phyloP scores from a whole-genome alignment of 441 rosid genomes.

The Populus hybrid region DNA sequence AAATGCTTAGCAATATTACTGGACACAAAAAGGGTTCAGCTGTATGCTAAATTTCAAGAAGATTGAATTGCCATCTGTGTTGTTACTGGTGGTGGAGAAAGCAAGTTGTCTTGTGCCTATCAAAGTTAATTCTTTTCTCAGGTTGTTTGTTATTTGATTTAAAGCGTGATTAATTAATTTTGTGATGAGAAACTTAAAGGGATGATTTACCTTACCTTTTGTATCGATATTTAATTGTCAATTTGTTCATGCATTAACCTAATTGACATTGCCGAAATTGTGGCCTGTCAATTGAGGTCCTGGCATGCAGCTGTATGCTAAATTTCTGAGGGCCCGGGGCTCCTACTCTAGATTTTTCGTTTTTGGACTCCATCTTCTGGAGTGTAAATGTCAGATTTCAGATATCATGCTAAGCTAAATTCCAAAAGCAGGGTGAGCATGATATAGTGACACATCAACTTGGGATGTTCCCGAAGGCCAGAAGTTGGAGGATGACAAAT shows the following conservation, averaged over 20 bases:
- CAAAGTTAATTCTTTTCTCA: conserved; percentile 12
- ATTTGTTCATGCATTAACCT: neutral
- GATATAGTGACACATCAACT: neutral
- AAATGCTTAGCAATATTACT: conserved; percentile 27
- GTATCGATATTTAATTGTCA: neutral
- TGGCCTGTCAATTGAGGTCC: conserved; percentile 1
- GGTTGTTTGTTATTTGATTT: conserved; percentile 16
- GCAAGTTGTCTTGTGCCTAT: conserved; percentile 12
- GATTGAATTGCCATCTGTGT: conserved; percentile 19
- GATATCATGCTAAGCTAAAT: too few species aligned
- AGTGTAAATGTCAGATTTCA: too few species aligned
- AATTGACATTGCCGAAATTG: neutral
- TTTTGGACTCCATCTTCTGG: too few species aligned
- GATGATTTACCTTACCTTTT: neutral
- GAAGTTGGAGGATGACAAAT: neutral
- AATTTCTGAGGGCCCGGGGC: too few species aligned
- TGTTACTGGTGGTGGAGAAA: conserved; percentile 45
- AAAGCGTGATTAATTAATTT: conserved; percentile 8
- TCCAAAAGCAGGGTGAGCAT: neutral
- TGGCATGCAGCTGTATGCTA: neutral
- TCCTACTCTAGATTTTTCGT: too few species aligned
- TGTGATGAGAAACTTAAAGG: conserved; percentile 7
- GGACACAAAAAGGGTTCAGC: conserved; percentile 16
- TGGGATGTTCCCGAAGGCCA: neutral
- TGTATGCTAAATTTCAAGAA: conserved; percentile 22